Evolutionary conservation across 2,329 filamentous ascomycete genomes (phyloP), one percentile per base, ranked within the genome.

Genomic region (Hymenoscyphus linearis): DNA sequence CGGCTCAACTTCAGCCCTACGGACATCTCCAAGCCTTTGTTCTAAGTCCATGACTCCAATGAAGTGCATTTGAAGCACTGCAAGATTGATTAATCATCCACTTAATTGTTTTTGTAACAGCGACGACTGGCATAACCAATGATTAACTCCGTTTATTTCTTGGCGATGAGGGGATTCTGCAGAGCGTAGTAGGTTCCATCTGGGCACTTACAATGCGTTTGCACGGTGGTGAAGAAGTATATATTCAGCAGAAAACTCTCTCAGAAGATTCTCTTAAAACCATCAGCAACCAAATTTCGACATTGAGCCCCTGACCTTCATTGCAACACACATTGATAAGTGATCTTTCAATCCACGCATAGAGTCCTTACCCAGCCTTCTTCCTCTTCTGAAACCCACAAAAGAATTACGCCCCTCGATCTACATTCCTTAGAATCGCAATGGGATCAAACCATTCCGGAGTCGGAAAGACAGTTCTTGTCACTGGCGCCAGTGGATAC

Each of bases 401-500:
- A 14, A 47, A 47, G 1, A 12, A 22, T 47, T n/a, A n/a, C 18
- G 9, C 3, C 3, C 18, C 10, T 12, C 44, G 25, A 22, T 50
- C 18, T 12, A 18, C 22, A 22, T 22, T 10, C 22, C 44, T 12
- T 18, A 50, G 6, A 25, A 50, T 57, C 31, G 44, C 44, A 58
- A 63, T 55, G 55, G 57, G 55, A 36, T 61, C 36, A 54, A 60
- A 4, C 25, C 58, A 55, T 50, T 65, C 61, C 25, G 61, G 66
- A 50, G 61, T 52, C 1, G 64, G 62, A 18, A 66, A 68, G 56
- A 68, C 62, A 13, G 54, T 72, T 12, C 63, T 72, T 27, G 58
- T 72, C 52, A 70, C 66, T 36, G 70, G 68, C 25, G 80, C 77
- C 0, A 79, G 75, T 18, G 80, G 81, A 40, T 83, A 80, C 65